Base-by-base conservation (phyloP, 352 stramenopile species). In the Phytopythium helicoides region DNA sequence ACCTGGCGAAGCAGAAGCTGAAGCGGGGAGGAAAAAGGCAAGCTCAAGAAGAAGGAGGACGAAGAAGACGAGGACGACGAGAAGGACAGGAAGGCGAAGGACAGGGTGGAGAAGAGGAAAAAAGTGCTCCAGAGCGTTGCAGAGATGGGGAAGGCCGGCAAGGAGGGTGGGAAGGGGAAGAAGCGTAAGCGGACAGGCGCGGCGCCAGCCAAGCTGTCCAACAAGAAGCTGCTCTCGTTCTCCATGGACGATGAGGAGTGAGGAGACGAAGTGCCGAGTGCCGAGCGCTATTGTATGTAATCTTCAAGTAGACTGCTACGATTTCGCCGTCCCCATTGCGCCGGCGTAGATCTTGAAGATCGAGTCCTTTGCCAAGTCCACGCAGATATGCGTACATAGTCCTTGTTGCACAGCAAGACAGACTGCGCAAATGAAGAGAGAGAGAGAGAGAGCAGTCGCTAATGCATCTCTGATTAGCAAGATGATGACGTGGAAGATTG, bases 191-290 rank as follows among this genome's bases (percentile, higher is more conserved):
- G 73, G 18, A 76, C 74, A 54, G 58, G 62, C 21, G 41, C 47
- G 6, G 64, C 82, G 34, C 45, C 48, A 21, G 64, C 50, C 16
- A 76, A 62, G 33, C 58, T 91, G n/a, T 82, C 60, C 51, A 88
- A 91, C 65, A 85, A 84, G 57, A 90, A 86, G 49, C 56, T 93
- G 38, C 54, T 93, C 7, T 93, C 81, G 16, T 93, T 93, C 54
- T 91, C 81, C 12, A 86, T 92, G 68, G 81, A 93, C 33, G 75
- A 92, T 51, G 79, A 90, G 59, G 68, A 58, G 28, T 52, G 28
- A 16, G 8, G 10, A 19, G 36, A 2, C 6, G 15, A 41, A n/a
- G 36, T 18, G n/a, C n/a, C n/a, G n/a, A n/a, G n/a, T n/a, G n/a
- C n/a, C n/a, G 18, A 41, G 36, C 28, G 9, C 28, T 33, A 9